These are phyloP conservation scores for Suhomyces ambrosiae DNA, from an alignment of 1,139 yeast species.

Conservation along the genomic window DNA sequence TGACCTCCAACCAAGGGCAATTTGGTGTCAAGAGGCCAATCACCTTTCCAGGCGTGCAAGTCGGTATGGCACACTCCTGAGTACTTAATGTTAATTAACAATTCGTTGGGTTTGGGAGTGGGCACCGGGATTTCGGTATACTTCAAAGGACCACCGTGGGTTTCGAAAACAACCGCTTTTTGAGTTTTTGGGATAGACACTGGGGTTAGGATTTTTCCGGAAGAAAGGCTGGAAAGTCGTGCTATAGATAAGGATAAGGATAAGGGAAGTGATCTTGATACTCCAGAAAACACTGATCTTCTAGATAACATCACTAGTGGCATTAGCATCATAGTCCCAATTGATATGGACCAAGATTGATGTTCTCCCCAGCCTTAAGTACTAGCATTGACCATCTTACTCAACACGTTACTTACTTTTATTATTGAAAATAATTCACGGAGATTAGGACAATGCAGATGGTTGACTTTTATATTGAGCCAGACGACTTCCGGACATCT, in stretches of 20 bases:
- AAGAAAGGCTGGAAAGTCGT: not conserved
- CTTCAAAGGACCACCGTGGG: conserved; percentile 62
- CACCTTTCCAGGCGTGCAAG: conserved; percentile 74
- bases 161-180: conserved; percentile 73
- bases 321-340: not conserved
- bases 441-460: not conserved
- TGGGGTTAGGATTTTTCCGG: conserved; percentile 4
- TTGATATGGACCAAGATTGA: too few species aligned
- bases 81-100: conserved; percentile 62
- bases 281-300: not conserved
- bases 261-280: not conserved
- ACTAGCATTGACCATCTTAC: not conserved
- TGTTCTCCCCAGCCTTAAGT: too few species aligned
- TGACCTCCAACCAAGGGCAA: conserved; percentile 80
- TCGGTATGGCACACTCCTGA: conserved; percentile 73
- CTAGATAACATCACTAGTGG: not conserved
- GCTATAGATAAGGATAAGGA: not conserved
- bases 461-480: not conserved
- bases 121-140: conserved; percentile 70
- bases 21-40: conserved; percentile 67
- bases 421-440: not conserved
- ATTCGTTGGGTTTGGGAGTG: conserved; percentile 57
- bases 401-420: not conserved
- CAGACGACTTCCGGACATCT: conserved; percentile 1
- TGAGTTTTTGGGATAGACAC: conserved; percentile 59